A percentile compares a stretch with the other conserved stretches of the same genome.
These are phyloP conservation scores for Trichocladium antarcticum DNA, from an alignment of 495 filamentous ascomycete genomes.

Conservation along the genomic window DNA sequence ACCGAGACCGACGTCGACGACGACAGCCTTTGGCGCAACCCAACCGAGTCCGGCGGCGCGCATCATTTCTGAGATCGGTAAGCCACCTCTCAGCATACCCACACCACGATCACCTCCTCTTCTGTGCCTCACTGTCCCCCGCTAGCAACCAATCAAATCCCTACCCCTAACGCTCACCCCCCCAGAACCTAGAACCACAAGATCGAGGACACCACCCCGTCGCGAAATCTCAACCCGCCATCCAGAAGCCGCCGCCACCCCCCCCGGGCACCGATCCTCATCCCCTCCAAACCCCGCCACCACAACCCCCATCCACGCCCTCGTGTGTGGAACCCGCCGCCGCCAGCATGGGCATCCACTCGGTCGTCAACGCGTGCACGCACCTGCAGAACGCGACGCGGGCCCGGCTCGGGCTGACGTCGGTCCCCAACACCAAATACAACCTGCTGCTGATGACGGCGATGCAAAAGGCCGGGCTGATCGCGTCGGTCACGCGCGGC, in stretches of 20 bases:
- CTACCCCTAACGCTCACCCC: too few species aligned
- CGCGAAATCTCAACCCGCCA: too few species aligned
- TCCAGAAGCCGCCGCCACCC: too few species aligned
- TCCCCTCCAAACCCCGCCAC: not conserved
- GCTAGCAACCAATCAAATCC: too few species aligned
- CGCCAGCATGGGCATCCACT: constrained; percentile 68
- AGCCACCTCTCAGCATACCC: not conserved
- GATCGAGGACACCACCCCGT: too few species aligned
- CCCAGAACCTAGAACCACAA: too few species aligned
- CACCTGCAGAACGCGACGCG: constrained; percentile 90
- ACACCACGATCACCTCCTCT: too few species aligned
- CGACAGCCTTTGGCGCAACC: not conserved
- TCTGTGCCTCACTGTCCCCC: too few species aligned
- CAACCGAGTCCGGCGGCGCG: not conserved
- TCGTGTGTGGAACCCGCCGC: constrained; percentile 3
- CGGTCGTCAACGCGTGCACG: constrained; percentile 70
- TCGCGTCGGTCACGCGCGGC: constrained; percentile 71
- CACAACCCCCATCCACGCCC: not conserved
- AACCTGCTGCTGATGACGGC: constrained; percentile 65
- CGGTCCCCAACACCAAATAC: constrained; percentile 69
- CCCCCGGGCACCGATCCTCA: too few species aligned
- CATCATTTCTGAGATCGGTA: not conserved
- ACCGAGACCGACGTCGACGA: not conserved
- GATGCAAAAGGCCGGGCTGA: constrained; percentile 71
- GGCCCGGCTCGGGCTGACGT: constrained; percentile 77